phyloP scores from a whole-genome alignment of 2,329 filamentous ascomycete genomes.

The Aspergillus sp. region DNA sequence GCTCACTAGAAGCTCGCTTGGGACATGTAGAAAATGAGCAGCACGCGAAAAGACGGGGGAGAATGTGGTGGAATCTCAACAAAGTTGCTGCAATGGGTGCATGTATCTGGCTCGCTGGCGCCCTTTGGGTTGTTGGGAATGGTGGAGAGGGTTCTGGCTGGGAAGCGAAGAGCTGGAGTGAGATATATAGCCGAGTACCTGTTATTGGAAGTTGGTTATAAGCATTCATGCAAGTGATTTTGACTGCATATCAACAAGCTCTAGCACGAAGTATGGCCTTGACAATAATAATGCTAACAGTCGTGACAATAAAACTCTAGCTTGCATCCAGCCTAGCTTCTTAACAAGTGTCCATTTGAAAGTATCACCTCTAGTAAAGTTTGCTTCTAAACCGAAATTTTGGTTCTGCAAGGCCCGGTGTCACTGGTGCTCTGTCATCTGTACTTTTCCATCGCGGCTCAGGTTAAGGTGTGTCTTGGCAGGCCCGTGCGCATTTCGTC shows the following conservation, averaged over 20 bases:
- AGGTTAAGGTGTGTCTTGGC: background rate
- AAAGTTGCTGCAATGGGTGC: conserved; percentile 58
- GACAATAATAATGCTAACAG: background rate
- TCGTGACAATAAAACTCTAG: background rate
- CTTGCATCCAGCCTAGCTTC: background rate
- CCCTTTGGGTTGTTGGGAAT: conserved; percentile 72
- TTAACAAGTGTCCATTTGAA: background rate
- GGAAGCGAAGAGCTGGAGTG: conserved; percentile 78
- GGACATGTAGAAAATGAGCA: conserved; percentile 51
- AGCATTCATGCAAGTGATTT: background rate
- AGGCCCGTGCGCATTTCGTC: background rate
- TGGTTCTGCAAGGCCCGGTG: background rate
- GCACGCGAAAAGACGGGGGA: conserved; percentile 55
- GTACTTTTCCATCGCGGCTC: too few relatives aligned
- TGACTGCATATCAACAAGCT: background rate
- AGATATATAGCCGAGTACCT: conserved; percentile 64
- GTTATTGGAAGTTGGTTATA: conserved; percentile 54
- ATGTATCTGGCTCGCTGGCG: conserved; percentile 76
- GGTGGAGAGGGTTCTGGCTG: conserved; percentile 71
- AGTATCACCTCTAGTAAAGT: background rate
- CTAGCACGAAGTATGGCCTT: background rate
- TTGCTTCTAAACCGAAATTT: background rate
- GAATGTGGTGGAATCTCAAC: conserved; percentile 72
- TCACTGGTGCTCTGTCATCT: background rate
- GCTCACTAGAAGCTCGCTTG: conserved; percentile 33